Evolutionary conservation across 768 basidiomycete genomes (phyloP).

Genomic region (Pulveroboletus sp.): DNA sequence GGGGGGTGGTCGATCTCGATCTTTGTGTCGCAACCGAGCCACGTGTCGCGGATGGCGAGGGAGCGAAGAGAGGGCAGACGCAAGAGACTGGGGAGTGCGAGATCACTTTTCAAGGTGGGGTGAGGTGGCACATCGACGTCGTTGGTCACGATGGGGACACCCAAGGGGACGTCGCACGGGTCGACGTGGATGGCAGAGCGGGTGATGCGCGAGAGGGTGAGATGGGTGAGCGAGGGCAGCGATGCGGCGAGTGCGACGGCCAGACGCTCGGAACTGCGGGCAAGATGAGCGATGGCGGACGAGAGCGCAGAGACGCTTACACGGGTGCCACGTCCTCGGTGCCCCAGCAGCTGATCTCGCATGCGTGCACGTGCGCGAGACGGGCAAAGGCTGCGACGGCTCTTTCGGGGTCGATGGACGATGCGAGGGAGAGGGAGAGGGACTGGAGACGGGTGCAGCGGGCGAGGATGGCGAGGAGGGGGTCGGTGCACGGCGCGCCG

Average conservation of each 20-base stretch:
- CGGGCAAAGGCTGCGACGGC: conserved; percentile 22
- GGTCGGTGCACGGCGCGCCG: conserved; percentile 41
- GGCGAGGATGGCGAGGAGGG: conserved; percentile 48
- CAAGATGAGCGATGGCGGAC: conserved; percentile 1
- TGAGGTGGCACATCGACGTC: conserved; percentile 61
- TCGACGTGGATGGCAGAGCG: conserved; percentile 67
- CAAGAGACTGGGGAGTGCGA: conserved; percentile 64
- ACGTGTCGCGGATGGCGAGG: conserved; percentile 67
- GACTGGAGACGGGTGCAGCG: conserved; percentile 43
- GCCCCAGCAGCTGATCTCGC: conserved; percentile 25
- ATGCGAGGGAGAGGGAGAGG: conserved; percentile 28
- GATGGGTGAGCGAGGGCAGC: conserved; percentile 49
- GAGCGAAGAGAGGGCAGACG: conserved; percentile 58
- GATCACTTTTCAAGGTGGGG: conserved; percentile 50
- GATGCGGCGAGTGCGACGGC: conserved; percentile 67
- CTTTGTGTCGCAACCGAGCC: conserved; percentile 47
- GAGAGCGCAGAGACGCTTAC: conserved; percentile 25
- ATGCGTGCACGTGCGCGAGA: conserved; percentile 14
- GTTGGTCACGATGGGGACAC: conserved; percentile 58
- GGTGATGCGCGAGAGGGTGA: conserved; percentile 61
- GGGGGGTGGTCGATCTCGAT: conserved; percentile 9
- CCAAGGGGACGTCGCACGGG: conserved; percentile 36
- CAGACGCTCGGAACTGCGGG: conserved; percentile 49
- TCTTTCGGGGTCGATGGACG: conserved; percentile 16
- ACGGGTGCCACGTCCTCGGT: conserved; percentile 35